Conservation (phyloP, 345 rosid species). For the Citrus maxima region DNA sequence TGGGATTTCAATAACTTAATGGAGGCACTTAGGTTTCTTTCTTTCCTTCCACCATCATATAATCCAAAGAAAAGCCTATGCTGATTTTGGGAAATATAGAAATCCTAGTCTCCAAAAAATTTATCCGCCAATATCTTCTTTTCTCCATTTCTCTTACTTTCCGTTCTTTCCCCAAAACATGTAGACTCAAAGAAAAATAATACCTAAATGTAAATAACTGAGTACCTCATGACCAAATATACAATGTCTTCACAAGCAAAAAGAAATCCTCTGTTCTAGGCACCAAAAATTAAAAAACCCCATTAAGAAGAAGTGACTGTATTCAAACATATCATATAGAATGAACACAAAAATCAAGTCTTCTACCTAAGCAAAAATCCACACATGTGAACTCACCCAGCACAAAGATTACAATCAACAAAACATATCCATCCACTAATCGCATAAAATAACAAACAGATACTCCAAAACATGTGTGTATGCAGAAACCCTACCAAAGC, state of each 20-base stretch:
- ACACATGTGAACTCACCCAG: not conserved
- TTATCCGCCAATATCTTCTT: too few relatives aligned
- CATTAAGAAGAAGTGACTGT: not conserved
- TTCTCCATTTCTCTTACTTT: too few relatives aligned
- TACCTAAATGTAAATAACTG: too few relatives aligned
- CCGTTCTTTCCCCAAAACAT: too few relatives aligned
- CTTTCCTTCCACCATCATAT: not conserved
- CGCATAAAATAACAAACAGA: not conserved
- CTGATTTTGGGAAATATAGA: too few relatives aligned
- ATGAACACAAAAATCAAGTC: not conserved
- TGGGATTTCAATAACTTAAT: not conserved
- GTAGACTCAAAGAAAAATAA: too few relatives aligned
- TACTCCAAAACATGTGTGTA: not conserved
- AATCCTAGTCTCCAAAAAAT: too few relatives aligned
- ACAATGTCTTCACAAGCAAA: too few relatives aligned
- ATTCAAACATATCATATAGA: not conserved
- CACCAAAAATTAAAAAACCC: not conserved
- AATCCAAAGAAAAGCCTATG: too few relatives aligned
- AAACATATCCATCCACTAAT: not conserved
- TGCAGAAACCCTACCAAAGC: too few relatives aligned
- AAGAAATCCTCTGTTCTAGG: too few relatives aligned
- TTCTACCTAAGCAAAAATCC: not conserved
- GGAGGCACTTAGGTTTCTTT: not conserved
- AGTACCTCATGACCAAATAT: too few relatives aligned
- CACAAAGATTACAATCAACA: not conserved